These are phyloP conservation scores for Lasiosphaeriaceae sp. DNA, from an alignment of 495 filamentous ascomycete genomes.

Conservation along the genomic window DNA sequence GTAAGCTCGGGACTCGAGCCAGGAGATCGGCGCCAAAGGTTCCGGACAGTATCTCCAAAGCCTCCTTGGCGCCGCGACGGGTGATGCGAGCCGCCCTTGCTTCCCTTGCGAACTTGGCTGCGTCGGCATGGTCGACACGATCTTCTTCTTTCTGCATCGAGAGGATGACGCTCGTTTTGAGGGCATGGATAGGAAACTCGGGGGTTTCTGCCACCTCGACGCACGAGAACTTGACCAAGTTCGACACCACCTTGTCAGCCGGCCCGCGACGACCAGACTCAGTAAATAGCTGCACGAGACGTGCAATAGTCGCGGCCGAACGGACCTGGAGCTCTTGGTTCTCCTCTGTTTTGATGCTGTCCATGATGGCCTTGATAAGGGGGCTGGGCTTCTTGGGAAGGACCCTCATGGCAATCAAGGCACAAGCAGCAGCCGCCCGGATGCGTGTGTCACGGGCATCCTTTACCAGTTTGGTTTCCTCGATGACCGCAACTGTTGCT, in stretches of 20 bases:
- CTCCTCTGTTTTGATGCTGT: conserved; percentile 93
- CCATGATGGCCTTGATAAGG: conserved; percentile 95
- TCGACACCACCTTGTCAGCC: conserved; percentile 89
- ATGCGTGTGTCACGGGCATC: conserved; percentile 82
- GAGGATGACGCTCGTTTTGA: conserved; percentile 71
- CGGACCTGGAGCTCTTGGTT: conserved; percentile 85
- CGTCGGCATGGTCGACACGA: conserved; percentile 84
- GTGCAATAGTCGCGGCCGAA: conserved; percentile 76
- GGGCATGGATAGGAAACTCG: conserved; percentile 77
- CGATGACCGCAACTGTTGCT: conserved; percentile 64
- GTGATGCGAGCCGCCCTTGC: conserved; percentile 82
- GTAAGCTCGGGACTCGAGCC: conserved; percentile 74
- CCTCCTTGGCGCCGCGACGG: conserved; percentile 88
- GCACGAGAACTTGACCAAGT: conserved; percentile 94
- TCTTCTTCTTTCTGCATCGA: conserved; percentile 97
- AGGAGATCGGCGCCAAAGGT: conserved; percentile 76
- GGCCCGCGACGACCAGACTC: conserved; percentile 68
- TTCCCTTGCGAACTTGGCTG: conserved; percentile 81
- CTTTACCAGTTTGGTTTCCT: conserved; percentile 73
- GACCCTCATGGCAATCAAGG: conserved; percentile 77
- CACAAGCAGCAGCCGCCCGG: conserved; percentile 78
- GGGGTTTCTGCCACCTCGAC: conserved; percentile 96
- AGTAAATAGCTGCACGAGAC: conserved; percentile 82
- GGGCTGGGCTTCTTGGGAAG: conserved; percentile 86
- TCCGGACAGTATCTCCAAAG: conserved; percentile 77